Evolutionary conservation across 805 yeast species (phyloP).

Genomic region (Starmerella powellii): DNA sequence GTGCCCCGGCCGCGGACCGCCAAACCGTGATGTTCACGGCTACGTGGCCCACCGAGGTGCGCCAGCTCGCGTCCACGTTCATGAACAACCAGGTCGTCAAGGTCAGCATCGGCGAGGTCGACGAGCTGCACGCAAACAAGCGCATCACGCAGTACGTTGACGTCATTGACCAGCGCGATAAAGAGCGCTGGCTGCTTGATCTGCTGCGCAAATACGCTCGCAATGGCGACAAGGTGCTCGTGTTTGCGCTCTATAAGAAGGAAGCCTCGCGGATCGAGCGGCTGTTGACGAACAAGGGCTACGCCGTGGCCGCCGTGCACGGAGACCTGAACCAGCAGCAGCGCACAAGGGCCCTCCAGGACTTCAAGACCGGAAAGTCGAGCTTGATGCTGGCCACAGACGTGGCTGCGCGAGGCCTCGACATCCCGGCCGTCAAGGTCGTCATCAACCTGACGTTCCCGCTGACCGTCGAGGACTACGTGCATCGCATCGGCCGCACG

Average conservation of each 20-base stretch:
- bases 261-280: slow-evolving; percentile 89
- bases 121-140: slow-evolving; percentile 87
- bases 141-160: slow-evolving; percentile 89
- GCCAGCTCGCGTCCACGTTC: slow-evolving; percentile 76
- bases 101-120: slow-evolving; percentile 86
- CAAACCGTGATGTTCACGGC: slow-evolving; percentile 98
- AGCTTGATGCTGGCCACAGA: slow-evolving; percentile 86
- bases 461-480: slow-evolving; percentile 89
- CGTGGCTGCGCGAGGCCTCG: slow-evolving; percentile 96
- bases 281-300: slow-evolving; percentile 59
- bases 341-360: slow-evolving; percentile 74
- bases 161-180: slow-evolving; percentile 69
- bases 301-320: slow-evolving; percentile 80
- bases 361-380: slow-evolving; percentile 69
- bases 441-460: slow-evolving; percentile 95
- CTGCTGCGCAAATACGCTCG: slow-evolving; percentile 55
- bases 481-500: slow-evolving; percentile 94
- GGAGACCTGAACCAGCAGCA: slow-evolving; percentile 91
- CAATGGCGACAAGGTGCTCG: slow-evolving; percentile 61
- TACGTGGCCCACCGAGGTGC: slow-evolving; percentile 99
- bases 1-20: slow-evolving; percentile 39
- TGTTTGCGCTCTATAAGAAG: slow-evolving; percentile 90
- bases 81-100: slow-evolving; percentile 70
- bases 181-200: slow-evolving; percentile 64
- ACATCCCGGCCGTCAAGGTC: slow-evolving; percentile 91